phyloP scores from a whole-genome alignment of 177 flowering plant genomes.

The Telopea speciosissima region DNA sequence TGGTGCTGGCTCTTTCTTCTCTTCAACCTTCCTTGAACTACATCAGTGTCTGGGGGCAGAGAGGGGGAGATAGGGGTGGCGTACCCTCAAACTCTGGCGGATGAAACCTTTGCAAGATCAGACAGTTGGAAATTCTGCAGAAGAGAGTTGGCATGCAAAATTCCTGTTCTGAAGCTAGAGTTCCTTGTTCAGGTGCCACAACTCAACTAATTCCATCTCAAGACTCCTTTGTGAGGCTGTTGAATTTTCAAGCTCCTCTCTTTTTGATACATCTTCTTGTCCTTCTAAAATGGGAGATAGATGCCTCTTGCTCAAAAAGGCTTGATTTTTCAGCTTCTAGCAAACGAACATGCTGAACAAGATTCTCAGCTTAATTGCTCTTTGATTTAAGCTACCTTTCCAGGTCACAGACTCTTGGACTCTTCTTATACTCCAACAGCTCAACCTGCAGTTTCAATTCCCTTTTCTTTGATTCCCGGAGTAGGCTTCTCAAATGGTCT shows the following conservation, averaged over 20 bases:
- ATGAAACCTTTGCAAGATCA: conserved; percentile 41
- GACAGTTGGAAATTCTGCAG: conserved; percentile 53
- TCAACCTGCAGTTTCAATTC: conserved; percentile 45
- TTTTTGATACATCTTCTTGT: conserved; percentile 14
- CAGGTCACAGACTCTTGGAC: conserved; percentile 30
- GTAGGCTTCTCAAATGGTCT: no score
- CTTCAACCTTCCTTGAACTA: no score
- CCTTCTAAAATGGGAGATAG: conserved; percentile 21
- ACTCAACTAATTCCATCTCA: conserved; percentile 67
- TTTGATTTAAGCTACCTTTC: conserved; percentile 47
- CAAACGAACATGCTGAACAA: conserved; percentile 28
- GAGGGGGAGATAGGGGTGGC: no score
- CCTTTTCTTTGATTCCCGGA: no score
- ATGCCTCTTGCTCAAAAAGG: conserved; percentile 37
- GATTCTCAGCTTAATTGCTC: conserved; percentile 36
- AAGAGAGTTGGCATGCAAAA: conserved; percentile 52
- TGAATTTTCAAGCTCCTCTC: no score
- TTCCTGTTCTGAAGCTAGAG: no score
- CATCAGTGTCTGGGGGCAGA: no score
- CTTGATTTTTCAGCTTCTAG: conserved; percentile 47
- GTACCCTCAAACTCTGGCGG: no score
- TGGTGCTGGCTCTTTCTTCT: no score
- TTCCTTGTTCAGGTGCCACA: no score
- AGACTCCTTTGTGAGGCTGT: no score
- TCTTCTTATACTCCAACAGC: conserved; percentile 39